Percentiles rank a stretch among this genome's conserved stretches.
phyloP scores from a whole-genome alignment of 441 rosid species.

The Dalechampia spathulata region DNA sequence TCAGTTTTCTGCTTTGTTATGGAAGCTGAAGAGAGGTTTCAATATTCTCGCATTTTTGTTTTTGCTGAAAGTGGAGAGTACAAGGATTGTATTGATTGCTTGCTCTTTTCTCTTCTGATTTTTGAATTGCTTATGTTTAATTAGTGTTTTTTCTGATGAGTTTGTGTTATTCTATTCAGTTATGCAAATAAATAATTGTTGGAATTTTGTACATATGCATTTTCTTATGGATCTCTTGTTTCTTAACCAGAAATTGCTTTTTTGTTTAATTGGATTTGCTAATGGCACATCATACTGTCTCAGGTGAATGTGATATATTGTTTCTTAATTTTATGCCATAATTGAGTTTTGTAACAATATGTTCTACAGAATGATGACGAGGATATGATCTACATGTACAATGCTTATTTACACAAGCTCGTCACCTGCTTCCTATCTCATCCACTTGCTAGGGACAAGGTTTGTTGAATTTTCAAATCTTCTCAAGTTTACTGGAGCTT shows the following conservation, averaged over 20 bases:
- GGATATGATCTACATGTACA: constrained; percentile 86
- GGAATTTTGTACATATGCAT: background rate
- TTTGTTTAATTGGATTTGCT: background rate
- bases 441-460: constrained; percentile 92
- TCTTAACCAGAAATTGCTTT: no score
- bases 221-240: no score
- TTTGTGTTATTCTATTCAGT: background rate
- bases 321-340: background rate
- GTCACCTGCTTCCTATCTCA: constrained; percentile 87
- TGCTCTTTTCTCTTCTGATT: background rate
- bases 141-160: background rate
- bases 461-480: constrained; percentile 24
- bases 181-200: background rate
- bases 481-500: background rate
- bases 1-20: background rate
- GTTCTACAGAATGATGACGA: constrained; percentile 90
- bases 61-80: background rate
- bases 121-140: background rate
- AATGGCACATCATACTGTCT: background rate
- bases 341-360: constrained; percentile 20
- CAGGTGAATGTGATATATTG: background rate
- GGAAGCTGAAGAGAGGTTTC: background rate
- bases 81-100: background rate
- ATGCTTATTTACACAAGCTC: constrained; percentile 93
- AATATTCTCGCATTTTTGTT: background rate